Base-by-base conservation (phyloP, 768 basidiomycete genomes). In the Obba rivulosa region DNA sequence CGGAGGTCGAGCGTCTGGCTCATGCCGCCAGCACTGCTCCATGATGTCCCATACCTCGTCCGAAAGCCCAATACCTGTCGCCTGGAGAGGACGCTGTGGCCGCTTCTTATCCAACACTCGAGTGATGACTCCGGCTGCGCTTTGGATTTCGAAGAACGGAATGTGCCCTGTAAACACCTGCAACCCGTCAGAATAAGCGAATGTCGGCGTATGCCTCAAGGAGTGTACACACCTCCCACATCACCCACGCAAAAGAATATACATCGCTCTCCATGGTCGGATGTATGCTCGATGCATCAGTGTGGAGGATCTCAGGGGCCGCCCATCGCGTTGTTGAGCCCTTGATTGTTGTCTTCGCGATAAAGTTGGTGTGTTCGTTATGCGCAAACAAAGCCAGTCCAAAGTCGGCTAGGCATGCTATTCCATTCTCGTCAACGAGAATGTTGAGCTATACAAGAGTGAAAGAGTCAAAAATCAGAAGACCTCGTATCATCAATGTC, bases 321-420 rank as follows among this genome's bases (percentile, higher is more conserved):
- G 57, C 55, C 41, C 53, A 61, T 1, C 55, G 57, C 13, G 48
- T 35, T 7, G 57, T 54, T 1, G 50, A 51, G 7, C 18, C n/a
- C 5, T 20, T 11, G 7, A 24, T 22, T 13, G 34, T n/a, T n/a
- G 10, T 18, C 3, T 16, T 4, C 8, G 37, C 18, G 31, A 39
- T 35, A 11, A 49, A 34, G 24, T 41, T 53, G 16, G 28, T 31
- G 13, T 31, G 28, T 13, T 31, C 28, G 13, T 28, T 45, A 34
- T 50, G 41, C 2, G 51, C 4, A 13, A 56, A 37, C 23, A 34
- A 37, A 7, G 61, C 54, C 14, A 63, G 40, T 1, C 62, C 62
- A 34, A 62, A 63, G 45, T 63, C 62, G 7, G 54, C 46, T 2
- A 63, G 50, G 23, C 53, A 55, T 3, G 59, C 51, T 25, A 41